Conservation (phyloP, 2,329 filamentous ascomycete species). For the Penicillium griseofulvum region DNA sequence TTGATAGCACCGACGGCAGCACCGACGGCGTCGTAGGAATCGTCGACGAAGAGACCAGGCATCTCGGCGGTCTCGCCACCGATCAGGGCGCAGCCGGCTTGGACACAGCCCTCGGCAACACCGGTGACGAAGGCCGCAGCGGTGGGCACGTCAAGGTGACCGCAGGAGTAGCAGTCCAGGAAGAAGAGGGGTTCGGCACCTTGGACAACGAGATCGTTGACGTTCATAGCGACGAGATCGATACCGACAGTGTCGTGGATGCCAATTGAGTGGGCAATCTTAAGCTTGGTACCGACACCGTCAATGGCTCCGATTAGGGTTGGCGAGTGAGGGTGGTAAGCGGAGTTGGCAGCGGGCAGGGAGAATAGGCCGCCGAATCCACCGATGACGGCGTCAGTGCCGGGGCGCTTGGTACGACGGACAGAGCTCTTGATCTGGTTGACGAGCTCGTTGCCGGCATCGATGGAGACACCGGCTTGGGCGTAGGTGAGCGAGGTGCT, state of each 20-base stretch:
- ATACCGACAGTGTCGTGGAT: constrained; percentile 95
- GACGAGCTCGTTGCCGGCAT: constrained; percentile 89
- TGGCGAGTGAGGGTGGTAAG: constrained; percentile 72
- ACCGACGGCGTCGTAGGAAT: constrained; percentile 91
- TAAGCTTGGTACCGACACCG: constrained; percentile 93
- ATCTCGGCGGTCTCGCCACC: constrained; percentile 98
- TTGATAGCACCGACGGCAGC: constrained; percentile 81
- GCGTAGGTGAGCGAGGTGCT: constrained; percentile 73
- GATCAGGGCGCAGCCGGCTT: constrained; percentile 85
- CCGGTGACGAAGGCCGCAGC: constrained; percentile 87
- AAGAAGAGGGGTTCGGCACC: constrained; percentile 94
- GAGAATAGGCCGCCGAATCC: constrained; percentile 91
- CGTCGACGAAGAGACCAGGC: constrained; percentile 86
- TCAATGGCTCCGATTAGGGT: constrained; percentile 93
- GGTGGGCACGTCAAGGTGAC: constrained; percentile 72
- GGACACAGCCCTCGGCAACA: constrained; percentile 80
- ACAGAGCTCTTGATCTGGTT: constrained; percentile 88
- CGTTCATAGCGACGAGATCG: constrained; percentile 97
- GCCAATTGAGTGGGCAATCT: constrained; percentile 84
- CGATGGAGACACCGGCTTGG: constrained; percentile 87
- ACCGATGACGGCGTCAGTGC: constrained; percentile 89
- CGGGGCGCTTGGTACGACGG: constrained; percentile 76
- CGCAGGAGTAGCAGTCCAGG: constrained; percentile 96
- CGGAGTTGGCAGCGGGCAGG: constrained; percentile 63
- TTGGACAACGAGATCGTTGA: constrained; percentile 95